These are phyloP conservation scores for Aspergillus kassunensis DNA, from an alignment of 495 filamentous ascomycete genomes.

Conservation along the genomic window DNA sequence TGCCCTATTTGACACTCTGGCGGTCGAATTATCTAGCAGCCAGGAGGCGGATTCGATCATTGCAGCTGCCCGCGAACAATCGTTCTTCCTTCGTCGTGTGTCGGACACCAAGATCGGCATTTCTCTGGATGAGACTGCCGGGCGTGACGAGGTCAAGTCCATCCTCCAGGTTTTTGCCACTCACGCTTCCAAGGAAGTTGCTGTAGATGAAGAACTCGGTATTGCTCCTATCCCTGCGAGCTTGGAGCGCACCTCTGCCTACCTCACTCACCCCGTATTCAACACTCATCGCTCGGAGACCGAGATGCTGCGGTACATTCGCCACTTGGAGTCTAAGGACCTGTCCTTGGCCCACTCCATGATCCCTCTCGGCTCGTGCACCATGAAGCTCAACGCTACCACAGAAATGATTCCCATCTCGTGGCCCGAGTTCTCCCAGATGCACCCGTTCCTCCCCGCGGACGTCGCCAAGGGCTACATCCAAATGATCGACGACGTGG, in stretches of 20 bases:
- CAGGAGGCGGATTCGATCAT: slow-evolving; percentile 49
- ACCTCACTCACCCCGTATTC: slow-evolving; percentile 91
- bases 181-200: slow-evolving; percentile 34
- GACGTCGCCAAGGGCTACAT: slow-evolving; percentile 65
- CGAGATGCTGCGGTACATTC: slow-evolving; percentile 90
- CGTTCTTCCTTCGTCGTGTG: slow-evolving; percentile 63
- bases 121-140: slow-evolving; percentile 71
- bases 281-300: slow-evolving; percentile 97
- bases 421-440: slow-evolving; percentile 75
- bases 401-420: slow-evolving; percentile 91
- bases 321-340: slow-evolving; percentile 93
- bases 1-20: slow-evolving; percentile 76
- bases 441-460: slow-evolving; percentile 77
- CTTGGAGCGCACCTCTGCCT: slow-evolving; percentile 69
- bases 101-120: slow-evolving; percentile 58
- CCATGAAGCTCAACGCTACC: slow-evolving; percentile 98
- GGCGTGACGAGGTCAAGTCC: slow-evolving; percentile 54
- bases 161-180: slow-evolving; percentile 57
- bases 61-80: slow-evolving; percentile 44
- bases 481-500: slow-evolving; percentile 65
- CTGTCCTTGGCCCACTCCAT: slow-evolving; percentile 94
- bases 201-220: slow-evolving; percentile 43
- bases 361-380: slow-evolving; percentile 99
- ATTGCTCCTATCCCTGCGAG: slow-evolving; percentile 50
- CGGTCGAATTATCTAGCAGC: slow-evolving; percentile 54